Evolutionary conservation across 306 rosid species (phyloP), one percentile per base, ranked within the genome.

Genomic region (Lablab purpureus): DNA sequence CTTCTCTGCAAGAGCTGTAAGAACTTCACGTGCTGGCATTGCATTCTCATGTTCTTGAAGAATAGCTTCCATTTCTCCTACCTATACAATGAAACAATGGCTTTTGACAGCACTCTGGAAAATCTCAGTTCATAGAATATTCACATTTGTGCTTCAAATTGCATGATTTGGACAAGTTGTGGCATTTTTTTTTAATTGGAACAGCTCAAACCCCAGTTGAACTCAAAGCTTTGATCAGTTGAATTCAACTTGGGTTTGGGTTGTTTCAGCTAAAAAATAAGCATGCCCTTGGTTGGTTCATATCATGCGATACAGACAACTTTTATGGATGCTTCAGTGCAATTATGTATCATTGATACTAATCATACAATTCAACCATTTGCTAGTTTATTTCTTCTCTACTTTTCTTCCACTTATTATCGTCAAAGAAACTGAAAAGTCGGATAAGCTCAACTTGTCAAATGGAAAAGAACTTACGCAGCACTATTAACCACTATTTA

Each of bases 1-100:
- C 91, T 91, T 96, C 13, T 93, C 97, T 6, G 98, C 97, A 85
- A 96, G 92, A 73, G 81, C 86, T 19, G 78, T 67, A 34, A 96
- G 94, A 82, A 91, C 83, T 46, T 96, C 99, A 9, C 94, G 93
- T 9, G 91, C 77, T 28, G 98, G 99, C 98, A 93, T 90, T 9
- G 94, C 80, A 74, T 93, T 90, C 70, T 91, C 88, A 84, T 93
- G 97, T 64, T 82, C 92, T 46, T 91, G 91, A 83, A 96, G 81
- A 85, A 96, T 90, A 79, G 84, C 82, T 68, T 96, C 99, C 99
- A 96, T 96, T 89, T 93, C 99, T 12, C 84, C 13, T 73, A 91
- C 99, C 99, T 96, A 65, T 23, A 36, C 68, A 85, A 60, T 74
- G 49, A 65, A 70, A 34, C 34, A 82, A 81, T 55, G 71, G 58